These are phyloP conservation scores for Fusarium paranaense DNA, from an alignment of 2,329 filamentous ascomycete species.

Conservation along the genomic window DNA sequence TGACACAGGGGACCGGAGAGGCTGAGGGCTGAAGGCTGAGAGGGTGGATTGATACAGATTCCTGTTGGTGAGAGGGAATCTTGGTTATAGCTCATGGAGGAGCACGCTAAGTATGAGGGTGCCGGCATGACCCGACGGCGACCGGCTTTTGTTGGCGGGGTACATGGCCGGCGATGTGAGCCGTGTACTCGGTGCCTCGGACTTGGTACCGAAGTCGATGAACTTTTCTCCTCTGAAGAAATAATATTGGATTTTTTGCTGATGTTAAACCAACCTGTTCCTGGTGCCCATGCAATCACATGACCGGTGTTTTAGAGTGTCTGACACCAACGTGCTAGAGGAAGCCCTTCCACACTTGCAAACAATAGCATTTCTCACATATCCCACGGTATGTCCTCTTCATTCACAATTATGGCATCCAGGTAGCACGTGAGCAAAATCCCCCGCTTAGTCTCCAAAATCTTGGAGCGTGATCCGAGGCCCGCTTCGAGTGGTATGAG, in stretches of 20 bases:
- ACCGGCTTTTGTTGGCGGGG: constrained; percentile 7
- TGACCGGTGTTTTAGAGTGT: background rate
- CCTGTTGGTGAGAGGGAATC: constrained; percentile 20
- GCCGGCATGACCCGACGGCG: constrained; percentile 15
- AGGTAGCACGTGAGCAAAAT: background rate
- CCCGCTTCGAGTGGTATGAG: background rate
- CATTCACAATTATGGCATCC: background rate
- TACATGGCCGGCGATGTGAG: constrained; percentile 24
- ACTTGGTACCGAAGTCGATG: background rate
- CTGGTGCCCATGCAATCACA: background rate
- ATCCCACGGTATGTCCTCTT: background rate
- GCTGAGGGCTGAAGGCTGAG: background rate
- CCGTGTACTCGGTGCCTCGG: constrained; percentile 7
- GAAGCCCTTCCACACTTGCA: background rate
- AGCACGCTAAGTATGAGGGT: constrained; percentile 19
- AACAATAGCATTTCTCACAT: background rate
- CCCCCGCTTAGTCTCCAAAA: background rate
- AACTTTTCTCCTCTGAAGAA: background rate
- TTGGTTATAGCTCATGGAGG: constrained; percentile 13
- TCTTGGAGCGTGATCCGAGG: background rate
- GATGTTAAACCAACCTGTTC: background rate
- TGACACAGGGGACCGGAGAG: constrained; percentile 19
- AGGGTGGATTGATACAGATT: constrained; percentile 15
- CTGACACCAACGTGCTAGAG: background rate
- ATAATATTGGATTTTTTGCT: background rate